These are phyloP conservation scores for Gentiana macrophylla DNA, from an alignment of 257 asterid species.

Conservation along the genomic window DNA sequence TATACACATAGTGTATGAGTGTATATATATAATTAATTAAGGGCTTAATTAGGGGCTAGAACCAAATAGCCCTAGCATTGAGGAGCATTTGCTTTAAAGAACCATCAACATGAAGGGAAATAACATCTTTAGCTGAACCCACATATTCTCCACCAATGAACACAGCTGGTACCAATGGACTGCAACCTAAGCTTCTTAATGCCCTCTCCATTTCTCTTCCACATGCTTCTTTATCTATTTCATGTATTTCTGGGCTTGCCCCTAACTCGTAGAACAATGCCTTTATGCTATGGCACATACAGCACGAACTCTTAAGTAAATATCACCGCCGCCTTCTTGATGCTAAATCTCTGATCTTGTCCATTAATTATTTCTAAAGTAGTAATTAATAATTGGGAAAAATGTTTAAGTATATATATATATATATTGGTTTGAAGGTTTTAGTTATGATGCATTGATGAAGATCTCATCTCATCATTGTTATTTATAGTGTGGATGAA, in stretches of 20 bases:
- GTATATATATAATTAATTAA: too few species aligned
- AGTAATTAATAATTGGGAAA: background rate
- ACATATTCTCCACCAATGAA: conserved; percentile 59
- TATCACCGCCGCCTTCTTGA: conserved; percentile 67
- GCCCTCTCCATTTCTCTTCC: conserved; percentile 66
- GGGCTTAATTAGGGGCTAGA: conserved; percentile 13
- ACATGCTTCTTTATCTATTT: conserved; percentile 45
- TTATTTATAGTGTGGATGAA: conserved; percentile 48
- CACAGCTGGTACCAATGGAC: conserved; percentile 62
- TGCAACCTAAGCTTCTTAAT: conserved; percentile 52
- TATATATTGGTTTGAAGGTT: conserved; percentile 15
- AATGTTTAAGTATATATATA: background rate
- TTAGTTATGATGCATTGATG: background rate
- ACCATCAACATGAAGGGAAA: conserved; percentile 68
- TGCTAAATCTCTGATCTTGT: conserved; percentile 50
- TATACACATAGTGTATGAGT: too few species aligned
- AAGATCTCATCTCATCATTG: conserved; percentile 2
- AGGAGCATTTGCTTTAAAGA: conserved; percentile 56
- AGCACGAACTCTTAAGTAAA: conserved; percentile 78
- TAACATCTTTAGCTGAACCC: conserved; percentile 60
- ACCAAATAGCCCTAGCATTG: conserved; percentile 66
- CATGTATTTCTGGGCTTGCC: conserved; percentile 69
- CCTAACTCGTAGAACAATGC: conserved; percentile 64
- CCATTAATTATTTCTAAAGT: conserved; percentile 25
- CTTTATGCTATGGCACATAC: conserved; percentile 86